Evolutionary conservation across 2,329 filamentous ascomycete species (phyloP).

Genomic region (Colletotrichum agaves): DNA sequence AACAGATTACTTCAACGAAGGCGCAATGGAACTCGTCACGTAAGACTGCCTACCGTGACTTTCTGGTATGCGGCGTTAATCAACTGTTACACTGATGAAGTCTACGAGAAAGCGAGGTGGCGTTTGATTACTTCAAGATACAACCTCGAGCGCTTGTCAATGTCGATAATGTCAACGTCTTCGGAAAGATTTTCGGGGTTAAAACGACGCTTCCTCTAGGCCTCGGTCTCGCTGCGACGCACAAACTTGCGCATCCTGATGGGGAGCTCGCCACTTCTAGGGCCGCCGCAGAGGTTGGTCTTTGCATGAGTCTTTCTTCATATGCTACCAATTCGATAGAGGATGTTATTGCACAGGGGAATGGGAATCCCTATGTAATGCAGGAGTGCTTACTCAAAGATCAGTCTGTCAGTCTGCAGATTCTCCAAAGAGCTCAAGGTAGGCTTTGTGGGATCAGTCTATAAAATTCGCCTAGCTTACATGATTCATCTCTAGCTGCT

Average conservation of each 20-base stretch:
- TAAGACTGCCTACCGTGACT: neutral
- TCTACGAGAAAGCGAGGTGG: neutral
- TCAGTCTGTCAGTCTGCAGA: neutral
- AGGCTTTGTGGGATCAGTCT: too few relatives aligned
- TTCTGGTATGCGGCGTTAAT: too few relatives aligned
- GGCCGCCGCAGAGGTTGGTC: neutral
- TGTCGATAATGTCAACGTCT: neutral
- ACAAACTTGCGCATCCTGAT: neutral
- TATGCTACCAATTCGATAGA: neutral
- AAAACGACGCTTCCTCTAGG: neutral
- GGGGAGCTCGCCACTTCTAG: neutral
- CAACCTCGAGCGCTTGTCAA: neutral
- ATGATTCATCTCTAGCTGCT: too few relatives aligned
- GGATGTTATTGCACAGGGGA: neutral
- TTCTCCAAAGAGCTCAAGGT: neutral
- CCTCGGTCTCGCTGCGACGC: neutral
- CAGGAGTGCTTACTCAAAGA: neutral
- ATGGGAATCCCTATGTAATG: neutral
- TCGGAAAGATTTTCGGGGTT: neutral
- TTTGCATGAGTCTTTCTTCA: neutral
- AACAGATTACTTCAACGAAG: neutral
- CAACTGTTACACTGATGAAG: neutral
- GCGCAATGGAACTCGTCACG: neutral
- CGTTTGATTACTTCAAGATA: neutral
- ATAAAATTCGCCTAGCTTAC: too few relatives aligned